Evolutionary conservation across 176 grass and related monocot genomes (phyloP).

Genomic region (Ensete ventricosum): DNA sequence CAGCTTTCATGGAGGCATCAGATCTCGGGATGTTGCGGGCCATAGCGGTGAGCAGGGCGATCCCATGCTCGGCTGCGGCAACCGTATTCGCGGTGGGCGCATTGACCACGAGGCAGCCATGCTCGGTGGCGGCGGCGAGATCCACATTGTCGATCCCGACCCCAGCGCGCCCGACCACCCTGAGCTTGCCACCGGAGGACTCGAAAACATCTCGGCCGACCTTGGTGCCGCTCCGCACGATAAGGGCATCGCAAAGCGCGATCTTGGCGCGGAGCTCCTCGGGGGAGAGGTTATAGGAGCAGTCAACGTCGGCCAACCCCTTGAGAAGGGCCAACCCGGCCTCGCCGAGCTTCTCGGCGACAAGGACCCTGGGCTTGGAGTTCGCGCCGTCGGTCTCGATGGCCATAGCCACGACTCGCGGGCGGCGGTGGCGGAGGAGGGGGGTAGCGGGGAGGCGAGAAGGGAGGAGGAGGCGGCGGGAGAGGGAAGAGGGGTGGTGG

Average conservation of each 20-base stretch:
- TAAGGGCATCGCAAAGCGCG: conserved; percentile 12
- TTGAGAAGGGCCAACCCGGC: conserved; percentile 2
- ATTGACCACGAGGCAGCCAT: conserved; percentile 12
- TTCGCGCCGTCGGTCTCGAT: background rate
- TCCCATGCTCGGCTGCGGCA: conserved; percentile 13
- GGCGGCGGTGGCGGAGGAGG: background rate
- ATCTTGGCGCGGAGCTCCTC: conserved; percentile 17
- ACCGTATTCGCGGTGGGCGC: conserved; percentile 13
- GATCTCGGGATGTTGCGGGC: conserved; percentile 6
- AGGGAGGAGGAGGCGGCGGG: background rate
- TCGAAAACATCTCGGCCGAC: conserved; percentile 13
- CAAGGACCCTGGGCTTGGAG: conserved; percentile 2
- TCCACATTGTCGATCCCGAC: conserved; percentile 14
- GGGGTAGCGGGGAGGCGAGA: background rate
- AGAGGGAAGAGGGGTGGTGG: background rate
- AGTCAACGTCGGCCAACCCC: background rate
- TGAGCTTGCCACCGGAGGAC: conserved; percentile 5
- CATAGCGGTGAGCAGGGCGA: conserved; percentile 12
- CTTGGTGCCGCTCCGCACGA: conserved; percentile 21
- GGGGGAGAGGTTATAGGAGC: conserved; percentile 14
- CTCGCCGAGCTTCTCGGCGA: conserved; percentile 16
- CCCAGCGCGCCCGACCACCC: conserved; percentile 6
- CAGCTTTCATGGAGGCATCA: conserved; percentile 13
- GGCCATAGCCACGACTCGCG: background rate
- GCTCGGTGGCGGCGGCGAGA: conserved; percentile 8